Conservation (phyloP, 2,329 filamentous ascomycete species). For the Ceratocystiopsis minuta region DNA sequence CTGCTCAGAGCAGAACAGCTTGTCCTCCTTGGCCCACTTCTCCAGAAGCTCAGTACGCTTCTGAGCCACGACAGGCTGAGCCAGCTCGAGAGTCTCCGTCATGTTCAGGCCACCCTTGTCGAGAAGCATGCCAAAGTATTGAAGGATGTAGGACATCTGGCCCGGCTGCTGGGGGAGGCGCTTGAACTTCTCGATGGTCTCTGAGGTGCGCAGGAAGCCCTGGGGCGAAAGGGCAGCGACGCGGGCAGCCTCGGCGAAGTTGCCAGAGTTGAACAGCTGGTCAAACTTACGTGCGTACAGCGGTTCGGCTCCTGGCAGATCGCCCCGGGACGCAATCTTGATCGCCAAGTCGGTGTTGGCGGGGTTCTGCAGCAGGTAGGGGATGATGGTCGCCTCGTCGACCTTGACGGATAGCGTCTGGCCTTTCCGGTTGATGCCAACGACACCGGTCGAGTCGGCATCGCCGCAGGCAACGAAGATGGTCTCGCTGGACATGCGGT, state of each 20-base stretch:
- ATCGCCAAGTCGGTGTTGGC: constrained; percentile 86
- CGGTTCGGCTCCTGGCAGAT: constrained; percentile 82
- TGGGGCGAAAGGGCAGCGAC: constrained; percentile 91
- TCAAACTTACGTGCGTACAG: constrained; percentile 90
- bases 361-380: constrained; percentile 90
- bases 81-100: constrained; percentile 85
- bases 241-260: constrained; percentile 80
- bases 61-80: constrained; percentile 79
- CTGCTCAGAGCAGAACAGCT: constrained; percentile 90
- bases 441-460: constrained; percentile 65
- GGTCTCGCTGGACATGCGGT: constrained; percentile 96
- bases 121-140: constrained; percentile 93
- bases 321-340: constrained; percentile 87
- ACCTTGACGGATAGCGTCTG: constrained; percentile 90
- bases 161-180: constrained; percentile 60
- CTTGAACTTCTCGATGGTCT: constrained; percentile 96
- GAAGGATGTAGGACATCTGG: constrained; percentile 83
- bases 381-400: constrained; percentile 79
- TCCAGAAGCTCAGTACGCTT: constrained; percentile 90
- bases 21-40: constrained; percentile 95
- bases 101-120: constrained; percentile 89
- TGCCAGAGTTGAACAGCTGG: constrained; percentile 59
- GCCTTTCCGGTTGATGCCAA: constrained; percentile 93
- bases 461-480: constrained; percentile 91
- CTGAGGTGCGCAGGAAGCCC: constrained; percentile 81